phyloP scores from a whole-genome alignment of 106 monocot species.

The Dioscorea zingiberensis region DNA sequence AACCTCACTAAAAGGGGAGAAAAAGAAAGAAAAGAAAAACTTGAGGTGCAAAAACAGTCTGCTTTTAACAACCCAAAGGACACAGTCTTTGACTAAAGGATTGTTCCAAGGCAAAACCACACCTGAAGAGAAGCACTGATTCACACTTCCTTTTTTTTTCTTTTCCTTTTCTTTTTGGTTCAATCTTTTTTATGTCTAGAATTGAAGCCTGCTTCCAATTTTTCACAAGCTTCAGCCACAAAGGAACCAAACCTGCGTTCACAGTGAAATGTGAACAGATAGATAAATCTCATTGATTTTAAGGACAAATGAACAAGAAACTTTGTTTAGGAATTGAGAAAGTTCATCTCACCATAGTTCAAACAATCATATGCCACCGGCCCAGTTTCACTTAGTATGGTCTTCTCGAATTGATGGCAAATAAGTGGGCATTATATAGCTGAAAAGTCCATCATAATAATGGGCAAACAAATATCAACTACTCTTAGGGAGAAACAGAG shows the following conservation, averaged over 20 bases:
- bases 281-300: background rate
- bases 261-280: background rate
- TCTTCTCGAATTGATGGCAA: conserved; percentile 12
- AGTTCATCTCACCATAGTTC: conserved; percentile 13
- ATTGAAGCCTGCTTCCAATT: background rate
- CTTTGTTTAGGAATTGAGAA: background rate
- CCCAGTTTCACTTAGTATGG: conserved; percentile 8
- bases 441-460: background rate
- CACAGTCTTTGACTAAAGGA: too few relatives aligned
- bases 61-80: too few relatives aligned
- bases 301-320: background rate
- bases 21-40: too few relatives aligned
- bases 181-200: background rate
- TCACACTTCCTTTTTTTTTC: background rate
- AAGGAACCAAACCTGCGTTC: conserved; percentile 3
- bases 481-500: too few relatives aligned
- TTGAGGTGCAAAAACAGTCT: too few relatives aligned
- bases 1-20: too few relatives aligned
- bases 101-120: conserved; percentile 2
- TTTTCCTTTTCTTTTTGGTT: too few relatives aligned
- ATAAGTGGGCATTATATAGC: conserved; percentile 3
- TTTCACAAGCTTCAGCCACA: background rate
- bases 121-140: background rate
- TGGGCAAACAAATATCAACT: too few relatives aligned
- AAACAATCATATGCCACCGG: conserved; percentile 14